Conservation (phyloP, 441 rosid genomes). For the Cnidoscolus chayamansa region DNA sequence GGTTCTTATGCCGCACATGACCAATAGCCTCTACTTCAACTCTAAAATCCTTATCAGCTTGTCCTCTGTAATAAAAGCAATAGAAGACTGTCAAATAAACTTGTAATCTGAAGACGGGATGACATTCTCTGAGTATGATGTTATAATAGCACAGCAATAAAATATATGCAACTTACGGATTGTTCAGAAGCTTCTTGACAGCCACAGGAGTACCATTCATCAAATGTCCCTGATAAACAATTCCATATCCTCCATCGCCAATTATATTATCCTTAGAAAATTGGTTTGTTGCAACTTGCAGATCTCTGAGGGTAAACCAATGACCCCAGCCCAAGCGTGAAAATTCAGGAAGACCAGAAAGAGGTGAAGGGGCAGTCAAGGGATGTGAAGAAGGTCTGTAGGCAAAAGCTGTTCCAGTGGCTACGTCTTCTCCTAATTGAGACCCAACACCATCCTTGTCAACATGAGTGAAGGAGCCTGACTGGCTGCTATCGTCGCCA, state of each 20-base stretch:
- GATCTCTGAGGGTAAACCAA: conserved; percentile 97
- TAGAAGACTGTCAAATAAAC: conserved; percentile 6
- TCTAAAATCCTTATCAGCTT: conserved; percentile 93
- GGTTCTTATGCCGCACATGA: conserved; percentile 93
- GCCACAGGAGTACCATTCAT: conserved; percentile 80
- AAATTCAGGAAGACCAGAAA: conserved; percentile 75
- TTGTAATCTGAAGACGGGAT: conserved; percentile 11
- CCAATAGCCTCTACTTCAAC: conserved; percentile 97
- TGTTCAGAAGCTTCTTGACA: conserved; percentile 83
- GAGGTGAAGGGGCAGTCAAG: conserved; percentile 71
- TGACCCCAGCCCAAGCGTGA: conserved; percentile 98
- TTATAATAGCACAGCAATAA: not conserved
- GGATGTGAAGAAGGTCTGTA: conserved; percentile 57
- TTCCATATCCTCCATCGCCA: conserved; percentile 96
- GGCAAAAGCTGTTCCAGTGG: conserved; percentile 31
- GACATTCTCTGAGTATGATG: conserved; percentile 9
- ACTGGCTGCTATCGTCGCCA: conserved; percentile 63
- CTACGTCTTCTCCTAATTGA: conserved; percentile 57
- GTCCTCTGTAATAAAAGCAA: conserved; percentile 52
- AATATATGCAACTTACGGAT: conserved; percentile 54
- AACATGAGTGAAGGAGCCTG: conserved; percentile 53
- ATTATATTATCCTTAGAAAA: conserved; percentile 82
- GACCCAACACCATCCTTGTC: conserved; percentile 55
- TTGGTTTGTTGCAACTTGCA: conserved; percentile 78
- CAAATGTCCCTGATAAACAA: conserved; percentile 74